These are phyloP conservation scores for Pichia rugopelliculosa DNA, from an alignment of 805 yeast species.

Conservation along the genomic window DNA sequence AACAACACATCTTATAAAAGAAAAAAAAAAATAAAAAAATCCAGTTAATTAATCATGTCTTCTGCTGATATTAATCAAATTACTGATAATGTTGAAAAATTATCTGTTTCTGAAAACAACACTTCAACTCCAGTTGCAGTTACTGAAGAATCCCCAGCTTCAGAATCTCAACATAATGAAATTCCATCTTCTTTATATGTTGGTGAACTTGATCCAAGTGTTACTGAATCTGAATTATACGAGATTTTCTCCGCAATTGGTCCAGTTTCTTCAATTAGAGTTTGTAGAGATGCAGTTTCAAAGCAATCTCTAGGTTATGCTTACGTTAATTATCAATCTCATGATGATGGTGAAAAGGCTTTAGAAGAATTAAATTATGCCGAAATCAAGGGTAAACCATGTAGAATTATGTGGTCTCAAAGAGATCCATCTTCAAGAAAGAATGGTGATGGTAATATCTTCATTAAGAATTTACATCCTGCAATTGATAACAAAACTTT, in stretches of 20 bases:
- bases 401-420: slow-evolving; percentile 99
- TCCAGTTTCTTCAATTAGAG: slow-evolving; percentile 93
- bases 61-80: slow-evolving; percentile 30
- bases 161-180: slow-evolving; percentile 40
- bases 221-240: slow-evolving; percentile 89
- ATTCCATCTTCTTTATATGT: slow-evolving; percentile 85
- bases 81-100: slow-evolving; percentile 29
- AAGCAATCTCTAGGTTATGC: slow-evolving; percentile 97
- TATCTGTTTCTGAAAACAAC: slow-evolving; percentile 27
- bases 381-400: slow-evolving; percentile 88
- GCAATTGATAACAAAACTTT: slow-evolving; percentile 98
- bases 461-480: slow-evolving; percentile 97
- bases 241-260: slow-evolving; percentile 94
- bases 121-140: slow-evolving; percentile 27
- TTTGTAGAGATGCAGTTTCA: slow-evolving; percentile 96
- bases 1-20: slow-evolving; percentile 6
- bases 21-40: slow-evolving; percentile 15
- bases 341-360: slow-evolving; percentile 88
- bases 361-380: slow-evolving; percentile 93
- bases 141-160: slow-evolving; percentile 27
- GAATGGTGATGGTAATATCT: slow-evolving; percentile 93
- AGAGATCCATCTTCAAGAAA: slow-evolving; percentile 95
- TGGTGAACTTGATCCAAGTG: slow-evolving; percentile 90
- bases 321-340: slow-evolving; percentile 89
- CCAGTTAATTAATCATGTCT: slow-evolving; percentile 22